Conservation (phyloP, 352 stramenopile species). For the Pythium aphanidermatum region DNA sequence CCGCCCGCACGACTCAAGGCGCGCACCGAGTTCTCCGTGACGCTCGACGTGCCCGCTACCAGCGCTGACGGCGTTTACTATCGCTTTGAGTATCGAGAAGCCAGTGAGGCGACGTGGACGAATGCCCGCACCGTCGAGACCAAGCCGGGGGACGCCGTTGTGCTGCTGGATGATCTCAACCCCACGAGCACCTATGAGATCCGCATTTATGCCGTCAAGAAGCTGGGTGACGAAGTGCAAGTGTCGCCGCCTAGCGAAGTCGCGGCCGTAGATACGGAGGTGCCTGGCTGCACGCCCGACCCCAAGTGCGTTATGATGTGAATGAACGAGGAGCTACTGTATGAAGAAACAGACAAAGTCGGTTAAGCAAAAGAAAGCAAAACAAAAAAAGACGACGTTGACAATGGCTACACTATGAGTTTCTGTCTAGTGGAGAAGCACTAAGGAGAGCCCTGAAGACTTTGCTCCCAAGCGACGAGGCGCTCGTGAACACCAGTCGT, state of each 20-base stretch:
- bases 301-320: constrained; percentile 35
- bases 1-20: constrained; percentile 63
- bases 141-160: constrained; percentile 28
- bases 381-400: neutral
- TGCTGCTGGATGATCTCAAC: constrained; percentile 82
- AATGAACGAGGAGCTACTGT: no score
- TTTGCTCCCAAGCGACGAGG: no score
- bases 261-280: constrained; percentile 82
- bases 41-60: constrained; percentile 38
- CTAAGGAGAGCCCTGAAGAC: no score
- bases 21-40: constrained; percentile 80
- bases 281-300: constrained; percentile 73
- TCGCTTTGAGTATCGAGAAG: constrained; percentile 73
- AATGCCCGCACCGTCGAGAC: constrained; percentile 35
- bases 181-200: constrained; percentile 86
- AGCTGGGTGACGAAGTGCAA: constrained; percentile 26
- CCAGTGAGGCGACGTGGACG: constrained; percentile 31
- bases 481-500: constrained; percentile 9
- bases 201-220: constrained; percentile 59
- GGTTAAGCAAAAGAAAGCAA: no score
- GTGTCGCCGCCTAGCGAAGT: constrained; percentile 61
- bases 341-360: no score
- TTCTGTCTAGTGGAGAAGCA: no score
- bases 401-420: neutral
- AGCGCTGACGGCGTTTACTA: constrained; percentile 22